Percentiles rank a stretch among this genome's conserved stretches.
Conservation (phyloP, 176 grass and related monocot species). For the Panicum miliaceum region DNA sequence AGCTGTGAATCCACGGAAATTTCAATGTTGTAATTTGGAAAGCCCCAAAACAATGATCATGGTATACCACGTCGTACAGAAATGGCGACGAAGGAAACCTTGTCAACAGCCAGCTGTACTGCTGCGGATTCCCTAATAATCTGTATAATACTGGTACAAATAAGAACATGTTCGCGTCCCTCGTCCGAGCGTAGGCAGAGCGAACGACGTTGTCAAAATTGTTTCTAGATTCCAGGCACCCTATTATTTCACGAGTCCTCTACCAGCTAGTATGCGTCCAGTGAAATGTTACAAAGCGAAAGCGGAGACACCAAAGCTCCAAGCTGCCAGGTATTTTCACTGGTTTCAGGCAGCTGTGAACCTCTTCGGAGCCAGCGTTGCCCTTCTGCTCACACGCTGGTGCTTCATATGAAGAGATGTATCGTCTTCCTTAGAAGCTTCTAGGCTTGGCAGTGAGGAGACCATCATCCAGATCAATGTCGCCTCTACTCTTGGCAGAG, state of each 20-base stretch:
- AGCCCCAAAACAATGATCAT: neutral
- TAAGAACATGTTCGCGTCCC: too few species aligned
- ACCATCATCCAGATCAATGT: neutral
- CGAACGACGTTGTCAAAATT: neutral
- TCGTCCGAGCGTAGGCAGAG: neutral
- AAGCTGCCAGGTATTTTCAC: neutral
- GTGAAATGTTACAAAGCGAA: neutral
- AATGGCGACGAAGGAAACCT: neutral
- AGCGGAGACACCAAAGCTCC: neutral
- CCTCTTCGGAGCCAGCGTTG: conserved; percentile 36
- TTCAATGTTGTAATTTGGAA: neutral
- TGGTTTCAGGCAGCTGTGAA: conserved; percentile 43
- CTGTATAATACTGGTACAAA: neutral
- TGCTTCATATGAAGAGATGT: conserved; percentile 36
- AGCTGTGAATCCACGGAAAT: neutral
- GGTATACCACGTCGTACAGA: neutral
- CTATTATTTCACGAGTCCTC: conserved; percentile 4
- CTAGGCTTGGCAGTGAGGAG: conserved; percentile 19
- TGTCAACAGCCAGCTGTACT: neutral
- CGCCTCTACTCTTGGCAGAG: neutral
- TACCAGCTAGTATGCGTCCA: neutral
- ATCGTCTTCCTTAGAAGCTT: conserved; percentile 11
- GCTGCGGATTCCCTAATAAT: neutral
- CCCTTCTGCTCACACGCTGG: conserved; percentile 38
- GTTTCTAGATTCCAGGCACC: neutral